Conservation (phyloP, 2,329 filamentous ascomycete species). For the Trichoderma gracile region DNA sequence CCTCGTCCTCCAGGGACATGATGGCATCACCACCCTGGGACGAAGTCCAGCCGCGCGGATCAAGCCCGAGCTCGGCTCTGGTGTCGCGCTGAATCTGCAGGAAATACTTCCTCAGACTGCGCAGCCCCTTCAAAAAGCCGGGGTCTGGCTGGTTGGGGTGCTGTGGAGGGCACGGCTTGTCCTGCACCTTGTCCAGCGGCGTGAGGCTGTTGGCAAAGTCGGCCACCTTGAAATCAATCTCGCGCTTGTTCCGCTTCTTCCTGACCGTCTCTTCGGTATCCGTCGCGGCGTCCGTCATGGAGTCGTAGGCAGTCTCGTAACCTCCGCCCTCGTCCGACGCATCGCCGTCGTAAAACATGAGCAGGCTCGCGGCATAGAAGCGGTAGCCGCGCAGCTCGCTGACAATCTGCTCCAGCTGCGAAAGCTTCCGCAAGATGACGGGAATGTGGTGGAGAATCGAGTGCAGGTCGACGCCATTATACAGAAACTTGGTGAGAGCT, state of each 20-base stretch:
- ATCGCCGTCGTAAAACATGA: constrained; percentile 96
- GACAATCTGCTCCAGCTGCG: constrained; percentile 80
- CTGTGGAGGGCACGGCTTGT: constrained; percentile 73
- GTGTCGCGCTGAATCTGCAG: constrained; percentile 82
- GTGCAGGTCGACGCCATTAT: constrained; percentile 78
- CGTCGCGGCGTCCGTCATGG: constrained; percentile 59
- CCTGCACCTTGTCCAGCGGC: constrained; percentile 69
- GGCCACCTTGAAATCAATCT: constrained; percentile 93
- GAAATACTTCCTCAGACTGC: constrained; percentile 80
- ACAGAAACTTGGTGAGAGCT: constrained; percentile 85
- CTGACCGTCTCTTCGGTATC: constrained; percentile 57
- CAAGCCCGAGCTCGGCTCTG: constrained; percentile 53
- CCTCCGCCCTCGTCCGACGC: constrained; percentile 50
- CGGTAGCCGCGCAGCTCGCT: constrained; percentile 78
- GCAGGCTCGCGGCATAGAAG: constrained; percentile 90
- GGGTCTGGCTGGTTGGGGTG: constrained; percentile 79
- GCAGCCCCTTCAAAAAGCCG: constrained; percentile 84
- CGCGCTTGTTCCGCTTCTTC: constrained; percentile 52
- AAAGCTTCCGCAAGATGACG: constrained; percentile 79
- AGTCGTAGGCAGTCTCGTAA: constrained; percentile 56
- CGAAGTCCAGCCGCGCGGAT: constrained; percentile 35
- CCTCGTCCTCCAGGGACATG: constrained; percentile 32
- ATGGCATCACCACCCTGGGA: constrained; percentile 21
- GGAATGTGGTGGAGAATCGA: constrained; percentile 88
- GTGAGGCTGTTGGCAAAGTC: constrained; percentile 98